Conservation (phyloP, 345 rosid genomes). For the Toxicodendron radicans region DNA sequence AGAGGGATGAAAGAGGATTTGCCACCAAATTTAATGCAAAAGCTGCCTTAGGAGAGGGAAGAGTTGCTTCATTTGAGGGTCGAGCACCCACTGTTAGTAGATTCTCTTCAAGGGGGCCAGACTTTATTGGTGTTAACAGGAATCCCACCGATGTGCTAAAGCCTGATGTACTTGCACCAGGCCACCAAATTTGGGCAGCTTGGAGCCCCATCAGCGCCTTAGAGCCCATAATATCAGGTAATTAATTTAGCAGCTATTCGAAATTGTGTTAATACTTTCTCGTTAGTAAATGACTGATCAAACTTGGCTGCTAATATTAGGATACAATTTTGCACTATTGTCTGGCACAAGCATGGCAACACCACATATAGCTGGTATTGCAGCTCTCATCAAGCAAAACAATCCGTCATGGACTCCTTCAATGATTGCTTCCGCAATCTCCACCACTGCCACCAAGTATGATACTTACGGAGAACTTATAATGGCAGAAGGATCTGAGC, state of each 20-base stretch:
- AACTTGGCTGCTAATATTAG: slow-evolving; percentile 29
- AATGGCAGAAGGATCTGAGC: slow-evolving; percentile 46
- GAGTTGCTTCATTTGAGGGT: slow-evolving; percentile 49
- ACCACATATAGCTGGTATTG: slow-evolving; percentile 73
- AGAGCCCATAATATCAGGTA: slow-evolving; percentile 58
- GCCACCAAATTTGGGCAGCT: slow-evolving; percentile 92
- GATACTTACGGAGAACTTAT: slow-evolving; percentile 55
- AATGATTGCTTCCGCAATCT: slow-evolving; percentile 77
- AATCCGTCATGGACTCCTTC: slow-evolving; percentile 80
- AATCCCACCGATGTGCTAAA: slow-evolving; percentile 66
- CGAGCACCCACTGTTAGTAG: slow-evolving; percentile 64
- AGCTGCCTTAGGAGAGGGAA: slow-evolving; percentile 66
- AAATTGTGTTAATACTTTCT: not conserved
- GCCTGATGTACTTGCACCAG: slow-evolving; percentile 87
- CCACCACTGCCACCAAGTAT: slow-evolving; percentile 62
- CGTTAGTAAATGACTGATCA: not conserved
- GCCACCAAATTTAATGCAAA: slow-evolving; percentile 44
- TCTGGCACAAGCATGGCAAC: slow-evolving; percentile 96
- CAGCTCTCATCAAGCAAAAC: slow-evolving; percentile 67
- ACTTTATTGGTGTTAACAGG: slow-evolving; percentile 45
- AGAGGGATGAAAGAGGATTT: slow-evolving; percentile 39
- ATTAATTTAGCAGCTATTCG: not conserved
- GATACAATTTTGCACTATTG: slow-evolving; percentile 61
- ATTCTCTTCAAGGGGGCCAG: slow-evolving; percentile 85
- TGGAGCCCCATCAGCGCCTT: slow-evolving; percentile 79